Evolutionary conservation across 371 early-diverging fungal species (phyloP), one percentile per base, ranked within the genome.

Genomic region (Fennellomyces sp.): DNA sequence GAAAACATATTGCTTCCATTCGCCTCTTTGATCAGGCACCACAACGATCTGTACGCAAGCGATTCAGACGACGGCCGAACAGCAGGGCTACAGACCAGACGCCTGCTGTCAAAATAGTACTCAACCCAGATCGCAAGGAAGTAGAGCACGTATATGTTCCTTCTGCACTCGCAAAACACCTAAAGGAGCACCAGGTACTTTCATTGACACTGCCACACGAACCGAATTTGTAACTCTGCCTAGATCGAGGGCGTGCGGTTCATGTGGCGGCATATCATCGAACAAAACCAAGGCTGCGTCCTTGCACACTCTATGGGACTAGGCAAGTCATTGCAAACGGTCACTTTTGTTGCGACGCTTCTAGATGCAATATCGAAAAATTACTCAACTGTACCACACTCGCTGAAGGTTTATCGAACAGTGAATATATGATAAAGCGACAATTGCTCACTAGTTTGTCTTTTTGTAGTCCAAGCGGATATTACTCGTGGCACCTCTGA

Each of bases 301-400:
- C 77, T 97, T 29, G 94, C 94, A 0, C 95, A 96, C 74, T 80
- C 90, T 5, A 95, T 97, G 95, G 97, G 97, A 48, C 50, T 68
- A 41, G 79, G 88, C 5, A 97, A 97, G 72, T 91, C 94, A 0
- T 63, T 95, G 4, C 95, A 95, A 68, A 81, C 86, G 4, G 84
- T 97, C 52, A 70, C 85, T 0, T 83, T 95, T 29, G 29, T 95
- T 1, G 87, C 81, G 38, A 88, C 91, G 0, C 61, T 93, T 30
- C 63, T 84, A 50, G 72, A 68, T 17, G 81, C 84, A 60, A 75
- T 80, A 17, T 60, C 57, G 17, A 60, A 48, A 13, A 70, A 63
- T 3, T 79, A 72, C 61, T 64, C 52, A 33, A 66, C 62, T 58
- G 62, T 83, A 45, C 83, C 85, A 15, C 52, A 63, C 27, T 74